Conservation (phyloP, 495 filamentous ascomycete species). For the Penicillium mononematosum region DNA sequence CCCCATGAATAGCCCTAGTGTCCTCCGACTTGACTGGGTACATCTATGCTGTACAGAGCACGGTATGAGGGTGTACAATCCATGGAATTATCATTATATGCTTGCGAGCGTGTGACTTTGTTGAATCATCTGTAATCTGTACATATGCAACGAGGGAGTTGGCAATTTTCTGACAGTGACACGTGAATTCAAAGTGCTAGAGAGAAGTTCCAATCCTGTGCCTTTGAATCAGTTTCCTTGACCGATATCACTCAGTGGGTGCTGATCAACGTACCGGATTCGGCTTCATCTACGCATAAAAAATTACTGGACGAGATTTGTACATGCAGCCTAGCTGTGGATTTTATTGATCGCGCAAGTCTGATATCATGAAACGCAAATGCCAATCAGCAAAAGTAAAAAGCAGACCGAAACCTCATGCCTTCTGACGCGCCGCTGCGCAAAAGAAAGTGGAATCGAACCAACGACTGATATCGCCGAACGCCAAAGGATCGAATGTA, state of each 20-base stretch:
- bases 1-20: not conserved
- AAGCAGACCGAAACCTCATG: conserved; percentile 19
- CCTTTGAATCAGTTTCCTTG: not conserved
- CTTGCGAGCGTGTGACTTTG: not conserved
- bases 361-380: conserved; percentile 29
- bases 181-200: not conserved
- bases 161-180: not conserved
- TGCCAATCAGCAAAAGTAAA: conserved; percentile 23
- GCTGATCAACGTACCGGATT: not conserved
- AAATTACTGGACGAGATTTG: not conserved
- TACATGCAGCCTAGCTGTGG: conserved; percentile 5
- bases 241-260: not conserved
- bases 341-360: conserved; percentile 16
- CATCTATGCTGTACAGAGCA: not conserved
- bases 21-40: not conserved
- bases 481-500: conserved; percentile 28
- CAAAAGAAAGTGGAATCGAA: conserved; percentile 23
- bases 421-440: conserved; percentile 20
- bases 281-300: not conserved
- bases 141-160: not conserved
- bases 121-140: not conserved
- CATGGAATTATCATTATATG: not conserved
- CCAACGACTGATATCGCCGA: conserved; percentile 27
- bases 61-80: not conserved
- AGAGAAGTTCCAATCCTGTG: not conserved